Evolutionary conservation across 1,284 basidiomycete species (phyloP), one percentile per base, ranked within the genome.

Genomic region (Austropuccinia psidii): DNA sequence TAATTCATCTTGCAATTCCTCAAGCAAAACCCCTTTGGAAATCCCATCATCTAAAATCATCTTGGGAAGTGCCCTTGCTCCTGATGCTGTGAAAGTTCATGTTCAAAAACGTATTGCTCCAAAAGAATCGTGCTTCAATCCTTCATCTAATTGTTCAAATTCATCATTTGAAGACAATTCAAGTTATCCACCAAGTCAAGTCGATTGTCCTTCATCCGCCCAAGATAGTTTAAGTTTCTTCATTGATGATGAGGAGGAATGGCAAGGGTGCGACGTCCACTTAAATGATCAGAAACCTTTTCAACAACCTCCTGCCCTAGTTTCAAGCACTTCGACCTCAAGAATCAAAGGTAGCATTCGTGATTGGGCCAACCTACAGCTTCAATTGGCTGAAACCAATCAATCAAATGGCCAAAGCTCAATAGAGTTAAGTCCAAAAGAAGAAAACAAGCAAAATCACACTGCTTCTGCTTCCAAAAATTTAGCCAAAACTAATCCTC

Each of bases 291-390:
- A 31, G n/a, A n/a, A n/a, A n/a, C n/a, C n/a, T n/a, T n/a, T n/a
- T n/a, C n/a, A n/a, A n/a, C n/a, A n/a, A n/a, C n/a, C n/a, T n/a
- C n/a, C n/a, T n/a, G n/a, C n/a, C n/a, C n/a, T n/a, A n/a, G n/a
- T n/a, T n/a, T n/a, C n/a, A n/a, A n/a, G n/a, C n/a, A n/a, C n/a
- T n/a, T n/a, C n/a, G n/a, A n/a, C n/a, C n/a, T n/a, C 49, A 27
- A 29, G 70, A 73, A 61, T 65, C 39, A 73, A 73, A 43, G 70
- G 70, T 27, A 65, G 60, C 41, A 62, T 73, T 65, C 58, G 70
- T 54, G 70, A 73, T 73, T 73, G 70, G 70, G 70, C 70, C 29
- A 73, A 73, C 58, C 31, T 50, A 52, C 70, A 73, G 57, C 49
- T 73, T 39, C 49, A 64, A 31, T 17, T 62, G 37, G 47, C 50